Base-by-base conservation (phyloP, 345 rosid genomes). In the Cochlearia excelsa region DNA sequence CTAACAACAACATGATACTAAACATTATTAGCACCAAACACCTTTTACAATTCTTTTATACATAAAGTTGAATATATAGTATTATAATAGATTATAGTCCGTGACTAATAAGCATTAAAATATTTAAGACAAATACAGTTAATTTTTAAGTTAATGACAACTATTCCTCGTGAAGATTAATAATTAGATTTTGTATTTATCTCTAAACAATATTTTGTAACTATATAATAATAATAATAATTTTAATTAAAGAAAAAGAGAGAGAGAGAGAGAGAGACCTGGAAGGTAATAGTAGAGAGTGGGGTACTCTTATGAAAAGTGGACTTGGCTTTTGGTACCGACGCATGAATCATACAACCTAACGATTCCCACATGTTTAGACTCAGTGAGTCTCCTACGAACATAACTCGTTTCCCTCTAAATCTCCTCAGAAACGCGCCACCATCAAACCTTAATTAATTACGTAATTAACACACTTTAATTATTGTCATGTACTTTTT, bases 341-440 rank as follows among this genome's bases (percentile, higher is more conserved):
- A 85, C 78, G 95, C 82, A 66, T 88, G 95, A 49, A 92, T 75
- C 98, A 92, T 84, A 75, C 98, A 92, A 4, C 76, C 76, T 66
- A 92, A 42, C 58, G 98, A 92, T 75, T 92, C 95, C 93, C 95
- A 92, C 98, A 92, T 92, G 80, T 92, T 92, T 38, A 88, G 69
- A 77, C 96, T 88, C 91, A 92, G 81, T 66, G 98, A 88, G 88
- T 92, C 96, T 35, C 96, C 98, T 44, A 92, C 98, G 51, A 92
- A 92, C 98, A 92, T 92, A 54, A 92, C 77, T 75, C 84, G 86
- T 63, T 86, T 92, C 68, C 98, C 97, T 65, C 79, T 78, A 81
- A 82, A 84, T 67, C 74, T 88, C 67, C 67, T 68, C 73, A 88
- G 48, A 60, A 92, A 79, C 37, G 84, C 86, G 75, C 45, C 72